Conservation (phyloP, 331 rosid genomes). For the Arachis monticola region DNA sequence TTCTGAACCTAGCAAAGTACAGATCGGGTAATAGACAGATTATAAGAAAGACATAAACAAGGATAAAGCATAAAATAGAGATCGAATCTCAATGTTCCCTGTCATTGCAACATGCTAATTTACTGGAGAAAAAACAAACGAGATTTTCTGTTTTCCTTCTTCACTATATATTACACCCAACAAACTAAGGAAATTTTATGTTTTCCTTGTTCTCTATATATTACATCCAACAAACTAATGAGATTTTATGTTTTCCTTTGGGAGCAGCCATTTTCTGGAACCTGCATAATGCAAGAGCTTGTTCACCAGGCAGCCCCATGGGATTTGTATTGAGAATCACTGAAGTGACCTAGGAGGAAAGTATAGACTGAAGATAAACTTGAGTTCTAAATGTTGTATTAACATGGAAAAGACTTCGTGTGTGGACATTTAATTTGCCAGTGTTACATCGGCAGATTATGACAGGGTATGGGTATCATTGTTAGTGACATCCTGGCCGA, state of each 20-base stretch:
- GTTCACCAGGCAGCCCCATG: too few species aligned
- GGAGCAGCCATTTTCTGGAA: too few species aligned
- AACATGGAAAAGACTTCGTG: conserved; percentile 2
- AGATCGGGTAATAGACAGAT: conserved; percentile 11
- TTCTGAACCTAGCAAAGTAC: conserved; percentile 1
- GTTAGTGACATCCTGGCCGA: neutral
- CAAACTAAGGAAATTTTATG: too few species aligned
- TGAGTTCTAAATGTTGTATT: neutral
- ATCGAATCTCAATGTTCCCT: neutral
- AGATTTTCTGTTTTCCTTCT: neutral
- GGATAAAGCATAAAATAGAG: neutral
- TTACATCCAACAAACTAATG: too few species aligned
- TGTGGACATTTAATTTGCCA: neutral
- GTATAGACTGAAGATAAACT: neutral
- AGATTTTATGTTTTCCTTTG: too few species aligned
- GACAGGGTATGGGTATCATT: too few species aligned
- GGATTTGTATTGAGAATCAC: conserved; percentile 10
- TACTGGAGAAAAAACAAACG: neutral
- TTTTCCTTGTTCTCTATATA: too few species aligned
- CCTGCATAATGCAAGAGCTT: too few species aligned
- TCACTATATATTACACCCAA: neutral
- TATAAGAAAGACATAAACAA: conserved; percentile 5
- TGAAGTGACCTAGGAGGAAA: neutral
- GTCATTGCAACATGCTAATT: conserved; percentile 4
- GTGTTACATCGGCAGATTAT: neutral